Evolutionary conservation across 1,284 basidiomycete species (phyloP), one percentile per base, ranked within the genome.

Genomic region (Termitomyces sp.): DNA sequence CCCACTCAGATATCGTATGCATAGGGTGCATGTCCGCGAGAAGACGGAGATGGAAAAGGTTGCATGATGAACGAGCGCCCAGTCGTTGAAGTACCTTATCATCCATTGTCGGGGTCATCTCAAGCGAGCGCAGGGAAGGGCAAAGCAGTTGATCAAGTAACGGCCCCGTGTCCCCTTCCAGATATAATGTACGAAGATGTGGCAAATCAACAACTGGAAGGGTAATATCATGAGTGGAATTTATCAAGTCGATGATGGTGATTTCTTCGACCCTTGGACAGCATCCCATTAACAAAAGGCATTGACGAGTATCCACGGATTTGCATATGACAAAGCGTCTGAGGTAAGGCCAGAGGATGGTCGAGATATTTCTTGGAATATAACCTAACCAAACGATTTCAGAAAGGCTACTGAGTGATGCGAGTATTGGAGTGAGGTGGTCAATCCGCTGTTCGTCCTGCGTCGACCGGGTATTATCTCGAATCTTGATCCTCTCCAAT

Each of bases 61-160:
- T 53, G 26, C 51, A 53, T 15, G 7, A n/a, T 8, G 43, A 53
- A 12, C 51, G 51, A 21, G 19, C 15, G 21, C 38, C 33, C 5
- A 52, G n/a, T 34, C 43, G 31, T 17, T 13, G 17, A 0, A 52
- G 21, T 12, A 21, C 12, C 19, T 10, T 31, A 24, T n/a, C n/a
- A 30, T 52, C 51, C 8, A 8, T 8, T 5, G 43, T 33, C 1
- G 19, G 31, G 13, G 31, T 28, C 21, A 21, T 39, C 12, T 39
- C 34, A n/a, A 53, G 51, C 2, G 31, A 24, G 19, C 10, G 34
- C n/a, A 53, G n/a, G 15, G 51, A 45, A n/a, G 51, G 51, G 13
- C 39, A 33, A 19, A 13, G 17, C n/a, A 53, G 51, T 9, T 21
- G 34, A 40, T 38, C 42, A 1, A 53, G 34, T 12, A 53, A 31